These are phyloP conservation scores for Ulmus americana DNA, from an alignment of 331 rosid genomes.

Conservation along the genomic window DNA sequence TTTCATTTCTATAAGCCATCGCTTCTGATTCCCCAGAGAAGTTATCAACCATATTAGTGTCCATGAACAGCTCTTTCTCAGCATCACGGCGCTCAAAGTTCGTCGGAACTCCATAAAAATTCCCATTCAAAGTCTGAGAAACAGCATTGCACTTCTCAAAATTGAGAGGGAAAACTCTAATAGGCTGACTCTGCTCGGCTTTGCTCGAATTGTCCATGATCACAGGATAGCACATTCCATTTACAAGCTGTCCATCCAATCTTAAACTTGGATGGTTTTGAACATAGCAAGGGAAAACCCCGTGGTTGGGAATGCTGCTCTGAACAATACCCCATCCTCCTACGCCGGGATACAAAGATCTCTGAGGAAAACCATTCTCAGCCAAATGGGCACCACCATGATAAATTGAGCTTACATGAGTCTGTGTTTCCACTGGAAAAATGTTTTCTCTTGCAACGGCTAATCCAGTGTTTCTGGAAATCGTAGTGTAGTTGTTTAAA, in stretches of 20 bases:
- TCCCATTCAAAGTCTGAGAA: conserved; percentile 1
- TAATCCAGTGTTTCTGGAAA: not conserved
- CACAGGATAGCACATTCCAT: conserved; percentile 3
- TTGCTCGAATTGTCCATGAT: conserved; percentile 15
- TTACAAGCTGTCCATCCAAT: conserved; percentile 10
- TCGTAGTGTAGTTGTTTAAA: not conserved
- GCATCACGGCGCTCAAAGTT: conserved; percentile 2
- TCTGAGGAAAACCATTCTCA: not conserved
- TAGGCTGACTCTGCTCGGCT: conserved; percentile 14
- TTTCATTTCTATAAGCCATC: not conserved
- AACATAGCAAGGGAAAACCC: not conserved
- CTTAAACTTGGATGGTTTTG: not conserved
- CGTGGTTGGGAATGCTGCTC: conserved; percentile 15
- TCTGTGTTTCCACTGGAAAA: conserved; percentile 11
- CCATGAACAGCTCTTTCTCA: not conserved
- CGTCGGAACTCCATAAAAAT: not conserved
- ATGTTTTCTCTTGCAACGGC: conserved; percentile 24
- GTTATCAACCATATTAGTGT: not conserved
- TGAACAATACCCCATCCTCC: not conserved
- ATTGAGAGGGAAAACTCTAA: conserved; percentile 3
- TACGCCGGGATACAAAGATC: not conserved
- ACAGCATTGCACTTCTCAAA: conserved; percentile 13
- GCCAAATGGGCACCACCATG: not conserved
- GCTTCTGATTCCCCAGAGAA: not conserved
- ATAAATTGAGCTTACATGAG: not conserved